Conservation (phyloP, 257 asterid species). For the Fraxinus excelsior region DNA sequence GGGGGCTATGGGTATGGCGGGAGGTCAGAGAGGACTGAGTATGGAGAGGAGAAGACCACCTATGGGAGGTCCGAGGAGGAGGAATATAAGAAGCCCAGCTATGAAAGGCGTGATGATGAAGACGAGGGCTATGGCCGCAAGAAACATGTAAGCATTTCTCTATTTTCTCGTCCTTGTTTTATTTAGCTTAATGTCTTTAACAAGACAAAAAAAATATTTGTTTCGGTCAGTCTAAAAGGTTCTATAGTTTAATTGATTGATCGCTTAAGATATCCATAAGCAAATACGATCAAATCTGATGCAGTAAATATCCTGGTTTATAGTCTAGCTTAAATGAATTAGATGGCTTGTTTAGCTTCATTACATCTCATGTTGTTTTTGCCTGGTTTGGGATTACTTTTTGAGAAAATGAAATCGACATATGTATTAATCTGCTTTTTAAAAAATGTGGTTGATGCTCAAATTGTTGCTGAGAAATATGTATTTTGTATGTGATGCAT, state of each 20-base stretch:
- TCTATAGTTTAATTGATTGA: not conserved
- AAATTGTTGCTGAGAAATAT: not conserved
- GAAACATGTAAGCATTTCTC: slow-evolving; percentile 60
- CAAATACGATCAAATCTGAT: not conserved
- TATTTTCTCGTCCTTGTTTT: not conserved
- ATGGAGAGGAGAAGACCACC: slow-evolving; percentile 40
- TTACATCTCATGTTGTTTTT: not conserved
- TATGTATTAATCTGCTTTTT: too few species aligned
- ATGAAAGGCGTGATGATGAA: slow-evolving; percentile 51
- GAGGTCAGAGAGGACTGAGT: slow-evolving; percentile 30
- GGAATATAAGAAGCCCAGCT: slow-evolving; percentile 54
- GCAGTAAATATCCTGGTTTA: not conserved
- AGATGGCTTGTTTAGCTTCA: not conserved
- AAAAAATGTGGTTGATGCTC: not conserved
- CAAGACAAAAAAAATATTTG: too few species aligned
- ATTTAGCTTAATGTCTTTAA: not conserved
- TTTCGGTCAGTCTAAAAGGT: not conserved
- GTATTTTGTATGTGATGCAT: slow-evolving; percentile 7
- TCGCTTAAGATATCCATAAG: not conserved
- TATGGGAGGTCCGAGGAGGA: slow-evolving; percentile 71
- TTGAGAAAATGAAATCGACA: not conserved
- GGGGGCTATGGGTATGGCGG: slow-evolving; percentile 1
- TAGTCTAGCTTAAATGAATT: not conserved
- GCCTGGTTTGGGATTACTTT: not conserved
- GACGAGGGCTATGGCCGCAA: slow-evolving; percentile 53